phyloP scores from a whole-genome alignment of 257 asterid species.

The Solanum dulcamara region DNA sequence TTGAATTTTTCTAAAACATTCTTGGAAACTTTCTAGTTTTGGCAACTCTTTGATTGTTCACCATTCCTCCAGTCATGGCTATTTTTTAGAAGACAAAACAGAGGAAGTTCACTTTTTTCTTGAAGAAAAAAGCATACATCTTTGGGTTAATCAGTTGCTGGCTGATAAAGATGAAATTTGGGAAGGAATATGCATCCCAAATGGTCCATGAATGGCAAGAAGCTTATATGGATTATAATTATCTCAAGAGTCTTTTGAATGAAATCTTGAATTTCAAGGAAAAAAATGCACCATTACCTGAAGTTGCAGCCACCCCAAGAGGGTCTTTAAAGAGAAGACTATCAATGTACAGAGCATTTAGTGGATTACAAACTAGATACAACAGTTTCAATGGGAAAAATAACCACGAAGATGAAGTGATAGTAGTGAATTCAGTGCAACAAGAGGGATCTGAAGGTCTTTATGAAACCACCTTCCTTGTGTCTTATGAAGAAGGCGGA shows the following conservation, averaged over 20 bases:
- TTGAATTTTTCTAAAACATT: not conserved
- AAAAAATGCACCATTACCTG: not conserved
- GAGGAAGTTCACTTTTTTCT: not conserved
- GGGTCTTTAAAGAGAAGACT: constrained; percentile 34
- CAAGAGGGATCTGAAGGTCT: constrained; percentile 14
- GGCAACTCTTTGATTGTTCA: not conserved
- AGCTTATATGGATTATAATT: constrained; percentile 64
- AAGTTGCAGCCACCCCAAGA: constrained; percentile 12
- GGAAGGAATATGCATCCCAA: constrained; percentile 70
- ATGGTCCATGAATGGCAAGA: constrained; percentile 82
- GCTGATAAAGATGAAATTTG: constrained; percentile 61
- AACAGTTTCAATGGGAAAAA: not conserved
- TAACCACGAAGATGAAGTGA: constrained; percentile 51
- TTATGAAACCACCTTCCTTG: constrained; percentile 55
- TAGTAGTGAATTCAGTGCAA: constrained; percentile 32
- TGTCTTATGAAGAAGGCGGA: constrained; percentile 56
- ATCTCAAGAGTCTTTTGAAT: constrained; percentile 38
- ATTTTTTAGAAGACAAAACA: not conserved
- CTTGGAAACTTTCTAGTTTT: not conserved
- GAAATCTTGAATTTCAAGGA: constrained; percentile 23
- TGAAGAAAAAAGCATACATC: not conserved
- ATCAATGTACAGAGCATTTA: constrained; percentile 64
- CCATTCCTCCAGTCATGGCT: not conserved
- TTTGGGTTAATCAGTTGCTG: not conserved
- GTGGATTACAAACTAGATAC: constrained; percentile 38